Evolutionary conservation across 495 filamentous ascomycete genomes (phyloP), one percentile per base, ranked within the genome.

Genomic region (Penicillium antarcticum): DNA sequence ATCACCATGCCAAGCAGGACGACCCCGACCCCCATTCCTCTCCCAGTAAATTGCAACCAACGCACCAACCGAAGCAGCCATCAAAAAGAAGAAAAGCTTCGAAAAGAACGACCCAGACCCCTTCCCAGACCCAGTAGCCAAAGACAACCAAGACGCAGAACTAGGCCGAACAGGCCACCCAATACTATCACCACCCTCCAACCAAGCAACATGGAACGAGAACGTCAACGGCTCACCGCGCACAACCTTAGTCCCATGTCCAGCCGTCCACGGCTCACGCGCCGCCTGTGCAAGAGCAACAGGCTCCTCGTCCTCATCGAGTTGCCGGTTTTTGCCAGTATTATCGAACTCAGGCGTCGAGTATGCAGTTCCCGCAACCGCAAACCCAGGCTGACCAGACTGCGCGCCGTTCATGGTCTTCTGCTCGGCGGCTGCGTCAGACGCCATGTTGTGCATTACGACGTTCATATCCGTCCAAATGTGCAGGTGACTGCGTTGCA

Each of bases 401-500:
- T 64, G 57, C 7, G 13, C 23, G 9, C 51, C 45, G 44, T 52
- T 56, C 33, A 60, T 51, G 14, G 35, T 29, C 19, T 58, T 53
- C 40, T 55, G 34, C 26, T 58, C 69, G 46, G 52, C 70, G 14
- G 42, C 61, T 12, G 59, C 65, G 13, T 60, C 62, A 47, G 37
- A 58, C 45, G 75, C 70, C 14, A 82, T 83, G 52, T 85, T 90
- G 63, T 96, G 91, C 56, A 94, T 74, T 17, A 96, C 72, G 56
- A 96, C 81, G 67, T 97, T 97, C 66, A 98, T 79, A 53, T 86
- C 80, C 8, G 91, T 91, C 65, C 84, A 85, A 62, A 98, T 85
- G 74, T 98, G 94, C 54, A 98, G 76, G 65, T 98, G 94, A 60
- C 83, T 88, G 26, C 85, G 77, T 64, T 98, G 92, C 16, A 97